Evolutionary conservation across 2,329 filamentous ascomycete genomes (phyloP).

Genomic region (Cladophialophora carrionii): DNA sequence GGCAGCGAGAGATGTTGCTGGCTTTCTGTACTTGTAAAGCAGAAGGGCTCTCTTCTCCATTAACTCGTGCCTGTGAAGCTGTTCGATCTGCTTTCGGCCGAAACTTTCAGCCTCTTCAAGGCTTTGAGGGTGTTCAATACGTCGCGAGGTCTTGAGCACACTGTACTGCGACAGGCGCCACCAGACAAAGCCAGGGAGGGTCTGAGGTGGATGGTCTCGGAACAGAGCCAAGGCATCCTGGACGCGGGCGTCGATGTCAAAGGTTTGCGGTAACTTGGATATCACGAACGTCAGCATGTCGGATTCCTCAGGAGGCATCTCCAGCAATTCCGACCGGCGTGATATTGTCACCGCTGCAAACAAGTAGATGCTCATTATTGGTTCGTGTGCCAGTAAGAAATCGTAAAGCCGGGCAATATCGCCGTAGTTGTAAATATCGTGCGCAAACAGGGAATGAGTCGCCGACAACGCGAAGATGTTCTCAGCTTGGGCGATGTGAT

Average conservation of each 20-base stretch:
- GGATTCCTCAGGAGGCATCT: conserved; percentile 77
- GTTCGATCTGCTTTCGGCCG: conserved; percentile 71
- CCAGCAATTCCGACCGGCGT: conserved; percentile 80
- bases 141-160: conserved; percentile 80
- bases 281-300: conserved; percentile 91
- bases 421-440: conserved; percentile 87
- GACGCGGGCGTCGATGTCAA: conserved; percentile 80
- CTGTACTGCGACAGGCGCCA: conserved; percentile 71
- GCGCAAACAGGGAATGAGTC: conserved; percentile 92
- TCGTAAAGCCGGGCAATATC: conserved; percentile 92
- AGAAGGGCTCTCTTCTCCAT: conserved; percentile 56
- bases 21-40: conserved; percentile 67
- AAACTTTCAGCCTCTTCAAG: conserved; percentile 67
- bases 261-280: conserved; percentile 78
- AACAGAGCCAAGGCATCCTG: conserved; percentile 66
- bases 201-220: conserved; percentile 69
- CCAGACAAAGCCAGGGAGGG: conserved; percentile 68
- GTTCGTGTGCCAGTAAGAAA: conserved; percentile 81
- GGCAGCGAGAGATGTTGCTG: conserved; percentile 63
- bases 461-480: conserved; percentile 94
- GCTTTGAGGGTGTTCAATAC: conserved; percentile 58
- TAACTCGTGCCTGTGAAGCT: conserved; percentile 69
- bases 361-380: conserved; percentile 86
- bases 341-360: conserved; percentile 86
- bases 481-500: conserved; percentile 74